Percentiles rank a stretch among this genome's conserved stretches.
Conservation (phyloP, 2,329 filamentous ascomycete species). For the Rhexocercosporidium sp. region DNA sequence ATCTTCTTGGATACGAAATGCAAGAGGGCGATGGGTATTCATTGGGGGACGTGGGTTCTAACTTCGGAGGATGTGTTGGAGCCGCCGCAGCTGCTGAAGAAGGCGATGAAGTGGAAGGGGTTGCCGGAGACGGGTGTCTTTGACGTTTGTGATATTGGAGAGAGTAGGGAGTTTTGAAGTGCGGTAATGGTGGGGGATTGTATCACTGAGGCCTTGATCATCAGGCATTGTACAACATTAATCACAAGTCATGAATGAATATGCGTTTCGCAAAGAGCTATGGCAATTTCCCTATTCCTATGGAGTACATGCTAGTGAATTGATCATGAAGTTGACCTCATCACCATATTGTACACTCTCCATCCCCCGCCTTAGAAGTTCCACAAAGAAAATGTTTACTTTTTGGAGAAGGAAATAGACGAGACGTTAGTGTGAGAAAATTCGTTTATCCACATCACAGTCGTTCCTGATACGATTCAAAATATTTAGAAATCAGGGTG, state of each 20-base stretch:
- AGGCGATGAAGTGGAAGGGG: constrained; percentile 71
- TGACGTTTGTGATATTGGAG: constrained; percentile 84
- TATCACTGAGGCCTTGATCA: constrained; percentile 1
- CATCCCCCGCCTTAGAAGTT: constrained; percentile 9
- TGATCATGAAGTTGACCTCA: constrained; percentile 19
- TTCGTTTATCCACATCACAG: constrained; percentile 24
- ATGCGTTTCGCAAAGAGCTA: not conserved
- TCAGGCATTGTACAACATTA: constrained; percentile 11
- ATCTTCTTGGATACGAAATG: constrained; percentile 88
- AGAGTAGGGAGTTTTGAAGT: constrained; percentile 75
- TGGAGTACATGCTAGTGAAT: constrained; percentile 26
- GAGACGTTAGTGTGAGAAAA: constrained; percentile 23
- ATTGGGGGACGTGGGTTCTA: constrained; percentile 84
- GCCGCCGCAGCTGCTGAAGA: constrained; percentile 73
- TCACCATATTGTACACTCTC: constrained; percentile 25
- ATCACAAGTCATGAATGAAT: constrained; percentile 1
- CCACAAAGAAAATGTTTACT: constrained; percentile 16
- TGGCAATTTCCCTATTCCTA: constrained; percentile 22
- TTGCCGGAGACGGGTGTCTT: constrained; percentile 76
- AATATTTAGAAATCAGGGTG: constrained; percentile 10
- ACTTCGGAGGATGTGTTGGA: constrained; percentile 86
- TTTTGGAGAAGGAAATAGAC: constrained; percentile 19
- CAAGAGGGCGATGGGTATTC: constrained; percentile 79
- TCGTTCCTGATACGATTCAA: constrained; percentile 20
- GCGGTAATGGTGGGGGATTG: not conserved